Evolutionary conservation across 106 monocot species (phyloP).

Genomic region (Agapanthus africanus): DNA sequence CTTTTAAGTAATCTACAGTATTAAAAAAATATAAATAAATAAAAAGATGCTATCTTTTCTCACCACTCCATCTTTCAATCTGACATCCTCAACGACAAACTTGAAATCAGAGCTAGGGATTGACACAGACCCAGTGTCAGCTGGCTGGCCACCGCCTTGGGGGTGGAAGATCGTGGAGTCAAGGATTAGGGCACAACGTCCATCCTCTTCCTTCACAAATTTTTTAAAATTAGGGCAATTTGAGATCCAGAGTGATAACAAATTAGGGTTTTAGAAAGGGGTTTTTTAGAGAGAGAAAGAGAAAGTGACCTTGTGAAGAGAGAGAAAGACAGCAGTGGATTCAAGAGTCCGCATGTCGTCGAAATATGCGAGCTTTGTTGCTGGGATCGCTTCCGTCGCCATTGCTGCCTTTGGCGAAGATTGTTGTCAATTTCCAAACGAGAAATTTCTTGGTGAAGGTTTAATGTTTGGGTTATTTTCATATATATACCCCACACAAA

Average conservation of each 20-base stretch:
- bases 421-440: too few relatives aligned
- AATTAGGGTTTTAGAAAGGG: neutral
- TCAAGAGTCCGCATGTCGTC: slow-evolving; percentile 51
- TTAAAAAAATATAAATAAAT: too few relatives aligned
- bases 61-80: slow-evolving; percentile 60
- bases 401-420: too few relatives aligned
- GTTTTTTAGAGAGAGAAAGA: neutral
- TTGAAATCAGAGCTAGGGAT: slow-evolving; percentile 13
- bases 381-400: too few relatives aligned
- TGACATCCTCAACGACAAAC: slow-evolving; percentile 68
- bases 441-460: too few relatives aligned
- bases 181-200: slow-evolving; percentile 43
- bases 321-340: slow-evolving; percentile 38
- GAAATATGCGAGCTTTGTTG: slow-evolving; percentile 57
- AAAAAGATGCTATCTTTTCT: too few relatives aligned
- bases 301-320: slow-evolving; percentile 31
- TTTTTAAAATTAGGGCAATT: too few relatives aligned
- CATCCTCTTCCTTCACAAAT: slow-evolving; percentile 35
- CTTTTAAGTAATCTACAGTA: too few relatives aligned
- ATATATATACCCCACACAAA: too few relatives aligned
- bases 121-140: slow-evolving; percentile 48
- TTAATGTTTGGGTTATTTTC: too few relatives aligned
- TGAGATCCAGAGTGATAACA: neutral
- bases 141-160: slow-evolving; percentile 82
- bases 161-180: slow-evolving; percentile 81